Evolutionary conservation across 164 flowering plant species (phyloP).

Genomic region (Nymphaea thermarum): DNA sequence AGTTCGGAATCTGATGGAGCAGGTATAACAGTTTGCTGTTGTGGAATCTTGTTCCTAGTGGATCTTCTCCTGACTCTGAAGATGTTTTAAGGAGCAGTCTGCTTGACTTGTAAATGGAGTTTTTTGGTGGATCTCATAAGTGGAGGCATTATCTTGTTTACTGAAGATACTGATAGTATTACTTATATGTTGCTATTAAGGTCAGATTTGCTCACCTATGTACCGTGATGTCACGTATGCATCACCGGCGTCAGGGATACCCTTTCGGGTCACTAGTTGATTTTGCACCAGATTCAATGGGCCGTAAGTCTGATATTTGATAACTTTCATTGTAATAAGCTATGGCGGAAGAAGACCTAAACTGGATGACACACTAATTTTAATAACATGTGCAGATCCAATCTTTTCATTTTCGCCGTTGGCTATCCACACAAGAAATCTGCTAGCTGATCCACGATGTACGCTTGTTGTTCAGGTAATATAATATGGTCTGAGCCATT

Average conservation of each 20-base stretch:
- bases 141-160: neutral
- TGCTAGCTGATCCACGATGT: slow-evolving; percentile 88
- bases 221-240: slow-evolving; percentile 97
- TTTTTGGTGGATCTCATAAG: neutral
- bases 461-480: slow-evolving; percentile 91
- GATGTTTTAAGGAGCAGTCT: no score
- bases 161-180: neutral
- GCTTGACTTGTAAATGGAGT: neutral
- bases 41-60: neutral
- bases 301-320: slow-evolving; percentile 64
- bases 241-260: slow-evolving; percentile 90
- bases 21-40: slow-evolving; percentile 30
- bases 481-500: neutral
- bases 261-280: slow-evolving; percentile 98
- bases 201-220: slow-evolving; percentile 98
- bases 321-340: neutral
- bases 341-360: neutral
- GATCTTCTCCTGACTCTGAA: no score
- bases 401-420: slow-evolving; percentile 96
- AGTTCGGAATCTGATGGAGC: slow-evolving; percentile 98
- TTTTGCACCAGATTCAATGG: slow-evolving; percentile 90
- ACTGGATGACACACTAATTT: neutral
- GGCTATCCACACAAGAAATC: slow-evolving; percentile 94
- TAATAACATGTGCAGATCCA: slow-evolving; percentile 44
- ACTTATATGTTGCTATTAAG: slow-evolving; percentile 24